Percentiles rank a stretch among this genome's conserved stretches.
These are phyloP conservation scores for Ustilago esculenta DNA, from an alignment of 1,284 basidiomycete genomes.

Conservation along the genomic window DNA sequence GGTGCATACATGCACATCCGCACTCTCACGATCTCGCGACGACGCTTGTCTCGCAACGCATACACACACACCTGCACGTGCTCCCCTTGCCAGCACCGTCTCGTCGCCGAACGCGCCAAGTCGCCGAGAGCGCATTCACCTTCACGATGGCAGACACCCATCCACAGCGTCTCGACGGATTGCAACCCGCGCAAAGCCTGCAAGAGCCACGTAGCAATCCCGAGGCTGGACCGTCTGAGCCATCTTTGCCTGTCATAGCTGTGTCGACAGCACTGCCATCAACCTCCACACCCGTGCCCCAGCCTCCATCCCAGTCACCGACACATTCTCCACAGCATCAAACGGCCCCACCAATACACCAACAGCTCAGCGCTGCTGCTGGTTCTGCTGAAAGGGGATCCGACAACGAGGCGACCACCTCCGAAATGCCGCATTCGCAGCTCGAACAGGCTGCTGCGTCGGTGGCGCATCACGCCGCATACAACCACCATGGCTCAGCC, in stretches of 20 bases:
- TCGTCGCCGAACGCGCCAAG: too few species aligned
- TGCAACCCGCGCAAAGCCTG: background rate
- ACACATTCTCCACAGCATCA: background rate
- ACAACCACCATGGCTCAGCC: background rate
- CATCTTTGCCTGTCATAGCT: background rate
- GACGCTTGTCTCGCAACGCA: background rate
- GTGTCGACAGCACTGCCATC: background rate
- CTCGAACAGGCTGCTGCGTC: background rate
- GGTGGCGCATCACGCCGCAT: slow-evolving; percentile 2
- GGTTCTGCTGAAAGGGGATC: background rate
- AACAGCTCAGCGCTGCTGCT: background rate
- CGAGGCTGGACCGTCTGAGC: background rate
- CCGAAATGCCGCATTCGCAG: slow-evolving; percentile 1
- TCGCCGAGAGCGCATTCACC: background rate
- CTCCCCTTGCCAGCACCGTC: too few species aligned
- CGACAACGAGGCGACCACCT: background rate
- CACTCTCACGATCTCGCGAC: too few species aligned
- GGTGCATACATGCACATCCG: background rate
- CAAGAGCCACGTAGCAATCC: slow-evolving; percentile 3
- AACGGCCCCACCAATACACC: background rate
- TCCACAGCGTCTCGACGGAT: background rate
- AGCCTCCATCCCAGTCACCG: background rate
- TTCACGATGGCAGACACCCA: slow-evolving; percentile 17
- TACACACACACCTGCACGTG: too few species aligned
- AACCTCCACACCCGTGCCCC: background rate